A percentile compares a stretch with the other conserved stretches of the same genome.
phyloP scores from a whole-genome alignment of 225 moss, liverwort and hornwort genomes.

The Physcomitrium patens region DNA sequence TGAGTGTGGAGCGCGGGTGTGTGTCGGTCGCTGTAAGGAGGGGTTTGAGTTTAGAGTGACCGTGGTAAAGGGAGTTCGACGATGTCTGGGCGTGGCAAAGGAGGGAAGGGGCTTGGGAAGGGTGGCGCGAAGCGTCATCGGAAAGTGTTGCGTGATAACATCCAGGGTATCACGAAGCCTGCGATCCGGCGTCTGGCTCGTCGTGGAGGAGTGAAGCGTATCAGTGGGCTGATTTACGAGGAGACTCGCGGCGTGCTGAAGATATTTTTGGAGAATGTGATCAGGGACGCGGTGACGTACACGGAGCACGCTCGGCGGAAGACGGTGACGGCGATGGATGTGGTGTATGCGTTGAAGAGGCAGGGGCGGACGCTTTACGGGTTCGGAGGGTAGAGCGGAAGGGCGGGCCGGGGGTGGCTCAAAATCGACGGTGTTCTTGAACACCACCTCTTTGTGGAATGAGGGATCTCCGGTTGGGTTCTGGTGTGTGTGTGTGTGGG shows the following conservation, averaged over 20 bases:
- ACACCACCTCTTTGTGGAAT: conserved; percentile 7
- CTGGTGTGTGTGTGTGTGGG: too few relatives aligned
- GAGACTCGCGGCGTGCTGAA: conserved; percentile 17
- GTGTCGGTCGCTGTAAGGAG: too few relatives aligned
- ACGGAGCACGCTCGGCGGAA: too few relatives aligned
- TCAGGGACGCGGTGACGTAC: conserved; percentile 20
- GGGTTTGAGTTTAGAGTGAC: too few relatives aligned
- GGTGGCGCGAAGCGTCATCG: conserved; percentile 27
- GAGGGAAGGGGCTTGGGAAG: neutral
- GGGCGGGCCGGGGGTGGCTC: neutral
- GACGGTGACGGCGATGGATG: conserved; percentile 17
- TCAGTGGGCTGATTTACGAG: conserved; percentile 7
- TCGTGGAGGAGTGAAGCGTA: conserved; percentile 26
- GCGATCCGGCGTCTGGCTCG: conserved; percentile 18
- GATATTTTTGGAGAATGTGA: conserved; percentile 27
- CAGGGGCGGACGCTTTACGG: conserved; percentile 28
- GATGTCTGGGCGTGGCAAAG: conserved; percentile 30
- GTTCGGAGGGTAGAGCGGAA: conserved; percentile 1
- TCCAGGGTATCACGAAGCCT: too few relatives aligned
- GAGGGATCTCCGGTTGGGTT: too few relatives aligned
- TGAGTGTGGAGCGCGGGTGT: too few relatives aligned
- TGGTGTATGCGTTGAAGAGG: conserved; percentile 26
- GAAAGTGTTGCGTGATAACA: conserved; percentile 13
- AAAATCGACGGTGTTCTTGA: conserved; percentile 23
- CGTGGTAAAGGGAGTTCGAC: too few relatives aligned